phyloP scores from a whole-genome alignment of 305 asterid genomes.

The Solanum chacoense region DNA sequence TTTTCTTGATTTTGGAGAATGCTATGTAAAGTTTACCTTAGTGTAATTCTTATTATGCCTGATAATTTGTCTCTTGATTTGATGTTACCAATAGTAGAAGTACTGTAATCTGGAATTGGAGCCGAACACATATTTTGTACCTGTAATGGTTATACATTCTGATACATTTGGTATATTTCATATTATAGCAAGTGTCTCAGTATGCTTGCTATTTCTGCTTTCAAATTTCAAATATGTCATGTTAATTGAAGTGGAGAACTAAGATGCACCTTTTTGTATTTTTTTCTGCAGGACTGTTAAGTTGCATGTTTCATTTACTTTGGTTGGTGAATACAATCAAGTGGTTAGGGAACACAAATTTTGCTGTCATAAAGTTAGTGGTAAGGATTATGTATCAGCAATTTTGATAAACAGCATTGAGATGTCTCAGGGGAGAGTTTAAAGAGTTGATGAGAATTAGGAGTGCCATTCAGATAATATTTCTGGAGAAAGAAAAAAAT shows the following conservation, averaged over 20 bases:
- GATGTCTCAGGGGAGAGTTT: not conserved
- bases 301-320: not conserved
- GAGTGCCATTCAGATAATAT: not conserved
- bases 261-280: not conserved
- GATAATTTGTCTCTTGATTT: not conserved
- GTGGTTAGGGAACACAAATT: not conserved
- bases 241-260: not conserved
- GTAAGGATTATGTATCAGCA: not conserved
- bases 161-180: not conserved
- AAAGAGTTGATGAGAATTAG: not conserved
- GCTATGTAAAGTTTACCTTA: not conserved
- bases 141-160: not conserved
- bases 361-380: not conserved
- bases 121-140: not conserved
- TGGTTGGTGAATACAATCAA: not conserved
- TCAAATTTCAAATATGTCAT: not conserved
- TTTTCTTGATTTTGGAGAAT: not conserved
- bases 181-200: not conserved
- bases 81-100: not conserved
- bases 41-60: not conserved
- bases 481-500: not conserved
- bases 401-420: not conserved
- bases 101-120: not conserved
- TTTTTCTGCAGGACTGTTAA: not conserved
- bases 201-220: not conserved